Percentiles rank a stretch among this genome's conserved stretches.
Evolutionary conservation across 371 early-diverging fungal species (phyloP).

Genomic region (Mucor indicus): DNA sequence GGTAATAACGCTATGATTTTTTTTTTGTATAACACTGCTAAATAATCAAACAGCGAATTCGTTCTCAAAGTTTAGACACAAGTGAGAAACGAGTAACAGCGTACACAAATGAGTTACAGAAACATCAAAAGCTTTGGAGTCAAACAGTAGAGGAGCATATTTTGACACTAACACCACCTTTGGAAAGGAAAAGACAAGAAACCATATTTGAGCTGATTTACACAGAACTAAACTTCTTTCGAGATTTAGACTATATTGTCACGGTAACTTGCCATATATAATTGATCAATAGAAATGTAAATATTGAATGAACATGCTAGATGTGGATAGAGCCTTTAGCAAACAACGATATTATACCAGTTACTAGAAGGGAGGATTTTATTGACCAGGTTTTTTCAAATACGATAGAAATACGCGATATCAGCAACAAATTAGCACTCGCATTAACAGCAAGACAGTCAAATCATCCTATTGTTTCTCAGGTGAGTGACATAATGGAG

Average conservation of each 20-base stretch:
- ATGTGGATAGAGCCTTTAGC: conserved; percentile 77
- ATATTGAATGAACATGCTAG: conserved; percentile 19
- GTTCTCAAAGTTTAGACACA: conserved; percentile 18
- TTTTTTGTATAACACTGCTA: too few relatives aligned
- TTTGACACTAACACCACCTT: conserved; percentile 62
- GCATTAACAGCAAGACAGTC: conserved; percentile 74
- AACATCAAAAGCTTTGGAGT: conserved; percentile 50
- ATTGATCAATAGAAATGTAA: neutral
- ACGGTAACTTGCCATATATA: conserved; percentile 7
- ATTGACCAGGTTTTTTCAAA: conserved; percentile 83
- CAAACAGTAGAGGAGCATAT: conserved; percentile 65
- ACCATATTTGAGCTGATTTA: conserved; percentile 86
- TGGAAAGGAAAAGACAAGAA: conserved; percentile 83
- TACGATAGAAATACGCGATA: conserved; percentile 62
- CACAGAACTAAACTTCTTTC: conserved; percentile 84
- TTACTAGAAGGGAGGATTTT: conserved; percentile 60
- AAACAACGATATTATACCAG: conserved; percentile 62
- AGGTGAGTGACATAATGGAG: conserved; percentile 85
- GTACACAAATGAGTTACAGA: conserved; percentile 13
- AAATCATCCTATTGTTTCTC: conserved; percentile 69
- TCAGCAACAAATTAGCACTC: conserved; percentile 70
- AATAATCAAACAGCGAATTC: neutral
- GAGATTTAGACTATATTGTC: conserved; percentile 49
- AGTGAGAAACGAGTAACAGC: conserved; percentile 22
- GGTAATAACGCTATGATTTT: too few relatives aligned